Conservation (phyloP, 1,284 basidiomycete species). For the Rhodofomes roseus region DNA sequence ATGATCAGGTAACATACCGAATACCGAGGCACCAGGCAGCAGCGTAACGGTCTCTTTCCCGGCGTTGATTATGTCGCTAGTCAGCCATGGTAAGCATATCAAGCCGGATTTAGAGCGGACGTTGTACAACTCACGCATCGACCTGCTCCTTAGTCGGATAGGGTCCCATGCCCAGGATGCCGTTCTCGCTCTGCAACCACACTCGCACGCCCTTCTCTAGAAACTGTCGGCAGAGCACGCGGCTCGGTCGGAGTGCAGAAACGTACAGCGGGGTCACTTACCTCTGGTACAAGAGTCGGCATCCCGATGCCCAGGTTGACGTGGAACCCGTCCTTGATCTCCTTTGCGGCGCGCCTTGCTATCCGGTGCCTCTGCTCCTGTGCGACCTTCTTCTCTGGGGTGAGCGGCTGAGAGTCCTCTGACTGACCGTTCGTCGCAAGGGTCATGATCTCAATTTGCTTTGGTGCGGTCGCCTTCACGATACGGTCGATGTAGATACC, state of each 20-base stretch:
- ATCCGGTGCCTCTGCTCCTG: slow-evolving; percentile 63
- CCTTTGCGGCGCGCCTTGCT: slow-evolving; percentile 83
- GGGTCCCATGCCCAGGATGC: slow-evolving; percentile 93
- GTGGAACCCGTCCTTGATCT: slow-evolving; percentile 88
- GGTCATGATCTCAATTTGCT: slow-evolving; percentile 78
- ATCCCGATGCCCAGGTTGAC: slow-evolving; percentile 77
- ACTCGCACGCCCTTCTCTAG: slow-evolving; percentile 78
- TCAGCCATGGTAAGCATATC: slow-evolving; percentile 7
- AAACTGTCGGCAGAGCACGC: slow-evolving; percentile 40
- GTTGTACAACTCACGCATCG: slow-evolving; percentile 69
- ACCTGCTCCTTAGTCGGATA: slow-evolving; percentile 85
- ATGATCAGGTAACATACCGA: slow-evolving; percentile 49
- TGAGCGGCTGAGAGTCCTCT: slow-evolving; percentile 26
- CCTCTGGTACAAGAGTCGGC: slow-evolving; percentile 84
- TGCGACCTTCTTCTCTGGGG: slow-evolving; percentile 52
- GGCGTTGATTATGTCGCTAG: slow-evolving; percentile 88
- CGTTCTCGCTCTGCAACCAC: slow-evolving; percentile 95
- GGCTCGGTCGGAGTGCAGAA: not conserved
- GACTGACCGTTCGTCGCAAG: slow-evolving; percentile 40
- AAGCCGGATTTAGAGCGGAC: not conserved
- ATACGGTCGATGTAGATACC: slow-evolving; percentile 89
- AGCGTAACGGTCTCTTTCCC: slow-evolving; percentile 96
- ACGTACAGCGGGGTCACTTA: slow-evolving; percentile 5
- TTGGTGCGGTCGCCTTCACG: slow-evolving; percentile 73
- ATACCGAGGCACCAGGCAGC: slow-evolving; percentile 88